Conservation (phyloP, 2,329 filamentous ascomycete genomes). For the Uncinocarpus reesii region DNA sequence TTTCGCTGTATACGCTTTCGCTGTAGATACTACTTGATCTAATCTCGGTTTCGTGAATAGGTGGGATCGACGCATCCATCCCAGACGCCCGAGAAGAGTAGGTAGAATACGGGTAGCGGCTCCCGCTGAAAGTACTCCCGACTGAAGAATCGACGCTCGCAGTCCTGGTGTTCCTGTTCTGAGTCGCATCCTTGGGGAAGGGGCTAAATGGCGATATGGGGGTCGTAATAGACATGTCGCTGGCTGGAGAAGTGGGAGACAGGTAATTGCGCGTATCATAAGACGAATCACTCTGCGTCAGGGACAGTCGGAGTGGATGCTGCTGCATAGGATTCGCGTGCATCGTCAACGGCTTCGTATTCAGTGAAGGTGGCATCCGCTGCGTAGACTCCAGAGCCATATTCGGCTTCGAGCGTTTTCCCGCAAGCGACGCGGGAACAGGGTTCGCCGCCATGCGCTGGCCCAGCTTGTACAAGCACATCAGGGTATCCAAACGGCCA, state of each 20-base stretch:
- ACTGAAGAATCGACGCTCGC: slow-evolving; percentile 2
- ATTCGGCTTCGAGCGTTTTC: not conserved
- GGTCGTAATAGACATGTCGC: not conserved
- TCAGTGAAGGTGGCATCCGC: not conserved
- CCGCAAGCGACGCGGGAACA: slow-evolving; percentile 12
- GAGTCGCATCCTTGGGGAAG: not conserved
- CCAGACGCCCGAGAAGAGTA: not conserved
- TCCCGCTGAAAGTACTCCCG: not conserved
- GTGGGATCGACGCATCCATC: not conserved
- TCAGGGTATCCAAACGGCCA: slow-evolving; percentile 27
- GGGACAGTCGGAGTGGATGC: not conserved
- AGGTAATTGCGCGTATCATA: not conserved
- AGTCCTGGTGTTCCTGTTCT: not conserved
- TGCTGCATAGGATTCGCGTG: not conserved
- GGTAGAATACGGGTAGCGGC: not conserved
- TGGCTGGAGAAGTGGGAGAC: not conserved
- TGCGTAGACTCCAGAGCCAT: not conserved
- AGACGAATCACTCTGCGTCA: slow-evolving; percentile 1
- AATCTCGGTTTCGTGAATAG: not conserved
- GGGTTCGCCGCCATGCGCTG: slow-evolving; percentile 22
- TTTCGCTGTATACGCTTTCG: slow-evolving; percentile 11
- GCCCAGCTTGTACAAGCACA: slow-evolving; percentile 29
- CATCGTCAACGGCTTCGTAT: not conserved
- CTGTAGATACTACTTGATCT: slow-evolving; percentile 8
- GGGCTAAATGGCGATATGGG: slow-evolving; percentile 4